Evolutionary conservation across 805 yeast species (phyloP).

Genomic region (Pichia thaimueangensis): DNA sequence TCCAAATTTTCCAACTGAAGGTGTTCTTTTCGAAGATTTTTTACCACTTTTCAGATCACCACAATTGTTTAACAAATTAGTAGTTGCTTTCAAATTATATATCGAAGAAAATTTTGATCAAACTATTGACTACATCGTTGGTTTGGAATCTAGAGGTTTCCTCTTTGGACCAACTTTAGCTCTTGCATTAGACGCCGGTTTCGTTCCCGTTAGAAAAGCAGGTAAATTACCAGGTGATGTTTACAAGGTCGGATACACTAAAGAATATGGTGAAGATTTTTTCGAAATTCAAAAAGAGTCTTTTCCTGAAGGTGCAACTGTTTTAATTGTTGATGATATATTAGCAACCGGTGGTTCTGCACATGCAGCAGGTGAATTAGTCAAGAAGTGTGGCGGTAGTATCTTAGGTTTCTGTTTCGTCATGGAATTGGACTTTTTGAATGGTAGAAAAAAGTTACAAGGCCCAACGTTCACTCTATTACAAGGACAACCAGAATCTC

Average conservation of each 20-base stretch:
- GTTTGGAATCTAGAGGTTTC: slow-evolving; percentile 95
- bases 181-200: slow-evolving; percentile 79
- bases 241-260: slow-evolving; percentile 63
- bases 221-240: slow-evolving; percentile 93
- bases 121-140: slow-evolving; percentile 79
- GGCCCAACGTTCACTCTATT: slow-evolving; percentile 88
- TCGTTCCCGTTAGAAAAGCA: slow-evolving; percentile 90
- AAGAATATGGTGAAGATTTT: slow-evolving; percentile 89
- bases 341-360: slow-evolving; percentile 99
- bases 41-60: slow-evolving; percentile 90
- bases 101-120: slow-evolving; percentile 48
- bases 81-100: slow-evolving; percentile 75
- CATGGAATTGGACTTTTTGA: slow-evolving; percentile 90
- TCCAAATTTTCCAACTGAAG: slow-evolving; percentile 92
- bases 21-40: slow-evolving; percentile 92
- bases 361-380: slow-evolving; percentile 83
- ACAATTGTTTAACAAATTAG: slow-evolving; percentile 66
- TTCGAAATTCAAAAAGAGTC: slow-evolving; percentile 85
- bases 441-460: slow-evolving; percentile 81
- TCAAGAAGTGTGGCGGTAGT: slow-evolving; percentile 58
- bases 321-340: slow-evolving; percentile 89
- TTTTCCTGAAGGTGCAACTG: slow-evolving; percentile 72
- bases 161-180: slow-evolving; percentile 95
- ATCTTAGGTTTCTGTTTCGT: slow-evolving; percentile 80
- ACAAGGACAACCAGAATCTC: slow-evolving; percentile 66